Evolutionary conservation across 371 early-diverging fungal species (phyloP).

Genomic region (Blakeslea trispora): DNA sequence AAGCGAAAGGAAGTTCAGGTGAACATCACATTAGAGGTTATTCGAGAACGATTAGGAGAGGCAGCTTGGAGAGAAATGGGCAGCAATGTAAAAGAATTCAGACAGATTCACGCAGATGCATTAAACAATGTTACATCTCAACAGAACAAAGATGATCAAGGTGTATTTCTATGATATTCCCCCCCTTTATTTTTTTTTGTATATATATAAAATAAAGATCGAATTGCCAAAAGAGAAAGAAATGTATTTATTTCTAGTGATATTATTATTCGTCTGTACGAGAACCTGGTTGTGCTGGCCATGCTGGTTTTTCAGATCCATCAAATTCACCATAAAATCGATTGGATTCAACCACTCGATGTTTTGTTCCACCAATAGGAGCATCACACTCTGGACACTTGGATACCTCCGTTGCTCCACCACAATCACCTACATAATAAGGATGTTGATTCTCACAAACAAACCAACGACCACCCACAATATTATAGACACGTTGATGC

Average conservation of each 20-base stretch:
- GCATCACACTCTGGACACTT: slow-evolving; percentile 50
- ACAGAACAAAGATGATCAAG: slow-evolving; percentile 10
- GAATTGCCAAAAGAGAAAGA: background rate
- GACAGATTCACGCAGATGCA: slow-evolving; percentile 20
- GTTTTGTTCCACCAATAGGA: slow-evolving; percentile 46
- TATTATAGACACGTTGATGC: slow-evolving; percentile 25
- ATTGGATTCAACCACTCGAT: slow-evolving; percentile 44
- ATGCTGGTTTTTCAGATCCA: slow-evolving; percentile 46
- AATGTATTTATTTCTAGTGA: background rate
- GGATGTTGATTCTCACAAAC: slow-evolving; percentile 53
- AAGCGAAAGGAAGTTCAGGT: slow-evolving; percentile 39
- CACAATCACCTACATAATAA: slow-evolving; percentile 54
- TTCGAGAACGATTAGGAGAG: slow-evolving; percentile 42
- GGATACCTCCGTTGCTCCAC: slow-evolving; percentile 51
- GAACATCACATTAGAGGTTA: slow-evolving; percentile 35
- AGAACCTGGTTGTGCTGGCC: slow-evolving; percentile 46
- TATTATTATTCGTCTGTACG: background rate
- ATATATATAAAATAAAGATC: background rate
- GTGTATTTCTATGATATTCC: slow-evolving; percentile 24
- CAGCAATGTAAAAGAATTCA: slow-evolving; percentile 39
- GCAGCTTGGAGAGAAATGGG: slow-evolving; percentile 46
- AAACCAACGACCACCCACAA: slow-evolving; percentile 58
- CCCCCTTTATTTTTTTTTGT: no score
- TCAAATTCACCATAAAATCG: slow-evolving; percentile 60
- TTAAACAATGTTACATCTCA: slow-evolving; percentile 1